These are phyloP conservation scores for Cercospora sesami DNA, from an alignment of 2,329 filamentous ascomycete genomes.

Conservation along the genomic window DNA sequence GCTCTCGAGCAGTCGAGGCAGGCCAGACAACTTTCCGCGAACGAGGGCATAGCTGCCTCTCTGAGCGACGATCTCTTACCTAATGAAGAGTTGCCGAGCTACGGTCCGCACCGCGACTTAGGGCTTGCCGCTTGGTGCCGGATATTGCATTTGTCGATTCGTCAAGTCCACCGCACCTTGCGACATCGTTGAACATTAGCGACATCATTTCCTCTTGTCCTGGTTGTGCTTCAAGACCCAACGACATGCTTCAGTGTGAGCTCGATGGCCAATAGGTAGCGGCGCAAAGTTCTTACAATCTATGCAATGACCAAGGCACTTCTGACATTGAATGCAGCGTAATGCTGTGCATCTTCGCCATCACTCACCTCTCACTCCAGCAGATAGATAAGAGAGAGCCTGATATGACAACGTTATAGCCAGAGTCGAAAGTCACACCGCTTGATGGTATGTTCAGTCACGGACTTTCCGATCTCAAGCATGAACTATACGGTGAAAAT, in stretches of 20 bases:
- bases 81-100: neutral
- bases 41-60: neutral
- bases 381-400: neutral
- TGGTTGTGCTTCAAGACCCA: neutral
- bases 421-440: neutral
- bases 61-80: neutral
- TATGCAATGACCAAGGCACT: neutral
- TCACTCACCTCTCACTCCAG: neutral
- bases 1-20: neutral
- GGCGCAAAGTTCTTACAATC: neutral
- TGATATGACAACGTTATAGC: neutral
- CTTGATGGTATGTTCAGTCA: neutral
- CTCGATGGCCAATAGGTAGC: neutral
- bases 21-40: slow-evolving; percentile 6
- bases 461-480: too few relatives aligned
- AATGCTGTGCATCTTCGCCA: neutral
- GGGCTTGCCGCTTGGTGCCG: neutral
- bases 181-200: neutral
- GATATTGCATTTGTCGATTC: too few relatives aligned
- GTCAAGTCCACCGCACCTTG: neutral
- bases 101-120: neutral
- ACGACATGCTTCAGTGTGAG: neutral
- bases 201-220: neutral
- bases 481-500: neutral
- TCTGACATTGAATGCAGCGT: neutral